Evolutionary conservation across 148 eudicot species (phyloP).

Genomic region (Gaultheria prostrata): DNA sequence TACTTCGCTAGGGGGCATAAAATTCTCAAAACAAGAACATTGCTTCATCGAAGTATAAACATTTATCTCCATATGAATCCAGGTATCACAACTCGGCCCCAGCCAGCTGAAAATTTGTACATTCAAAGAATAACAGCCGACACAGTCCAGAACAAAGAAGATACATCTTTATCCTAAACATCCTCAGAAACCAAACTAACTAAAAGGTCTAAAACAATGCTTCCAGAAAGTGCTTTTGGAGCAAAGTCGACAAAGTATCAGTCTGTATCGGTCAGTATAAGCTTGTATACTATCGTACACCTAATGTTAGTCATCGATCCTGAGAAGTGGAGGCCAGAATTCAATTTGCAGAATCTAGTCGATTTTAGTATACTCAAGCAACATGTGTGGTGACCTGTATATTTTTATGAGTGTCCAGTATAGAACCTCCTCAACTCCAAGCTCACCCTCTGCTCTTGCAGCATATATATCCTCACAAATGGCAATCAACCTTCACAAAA

Average conservation of each 20-base stretch:
- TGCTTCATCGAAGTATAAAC: background rate
- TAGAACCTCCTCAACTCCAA: constrained; percentile 92
- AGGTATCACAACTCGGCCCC: background rate
- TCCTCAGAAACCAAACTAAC: background rate
- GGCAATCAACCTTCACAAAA: constrained; percentile 69
- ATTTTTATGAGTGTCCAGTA: constrained; percentile 95
- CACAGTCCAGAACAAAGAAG: background rate
- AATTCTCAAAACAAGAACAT: background rate
- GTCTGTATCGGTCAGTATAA: background rate
- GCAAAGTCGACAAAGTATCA: background rate
- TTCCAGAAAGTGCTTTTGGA: background rate
- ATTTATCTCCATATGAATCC: background rate
- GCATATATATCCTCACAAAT: constrained; percentile 96
- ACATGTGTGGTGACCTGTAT: constrained; percentile 92
- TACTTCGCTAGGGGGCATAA: no score
- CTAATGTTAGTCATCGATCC: constrained; percentile 3
- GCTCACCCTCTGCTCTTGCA: constrained; percentile 97
- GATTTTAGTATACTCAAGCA: constrained; percentile 86
- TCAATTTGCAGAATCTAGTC: constrained; percentile 38
- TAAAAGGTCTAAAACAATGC: background rate
- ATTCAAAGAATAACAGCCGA: background rate
- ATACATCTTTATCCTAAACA: background rate
- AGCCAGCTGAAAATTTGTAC: background rate
- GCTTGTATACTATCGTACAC: constrained; percentile 3
- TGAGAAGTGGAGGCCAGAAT: background rate